Conservation (phyloP, 345 rosid species). For the Aquilaria sinensis region DNA sequence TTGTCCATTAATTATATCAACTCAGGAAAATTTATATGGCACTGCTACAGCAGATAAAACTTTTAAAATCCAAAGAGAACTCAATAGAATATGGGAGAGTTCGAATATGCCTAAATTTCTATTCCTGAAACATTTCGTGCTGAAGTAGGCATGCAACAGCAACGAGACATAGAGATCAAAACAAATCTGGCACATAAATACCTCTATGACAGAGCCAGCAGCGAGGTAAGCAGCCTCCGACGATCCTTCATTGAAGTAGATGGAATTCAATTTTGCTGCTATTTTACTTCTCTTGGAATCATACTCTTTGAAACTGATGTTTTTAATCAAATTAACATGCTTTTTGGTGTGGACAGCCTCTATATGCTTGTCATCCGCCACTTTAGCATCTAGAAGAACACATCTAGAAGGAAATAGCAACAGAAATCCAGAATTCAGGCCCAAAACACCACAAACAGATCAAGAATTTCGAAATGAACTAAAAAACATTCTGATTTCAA, state of each 20-base stretch:
- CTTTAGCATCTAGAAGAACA: slow-evolving; percentile 57
- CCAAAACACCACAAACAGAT: background rate
- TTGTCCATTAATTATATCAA: too few relatives aligned
- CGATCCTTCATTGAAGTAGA: slow-evolving; percentile 78
- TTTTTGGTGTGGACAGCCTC: slow-evolving; percentile 52
- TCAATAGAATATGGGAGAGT: too few relatives aligned
- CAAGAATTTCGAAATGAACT: background rate
- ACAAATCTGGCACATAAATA: slow-evolving; percentile 10
- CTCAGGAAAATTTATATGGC: too few relatives aligned
- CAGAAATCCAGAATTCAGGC: background rate
- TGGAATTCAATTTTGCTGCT: slow-evolving; percentile 64
- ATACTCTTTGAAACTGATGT: slow-evolving; percentile 52
- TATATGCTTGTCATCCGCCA: slow-evolving; percentile 58
- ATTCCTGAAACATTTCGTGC: too few relatives aligned
- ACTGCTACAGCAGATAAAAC: too few relatives aligned
- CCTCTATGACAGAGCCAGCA: slow-evolving; percentile 89
- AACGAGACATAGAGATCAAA: too few relatives aligned
- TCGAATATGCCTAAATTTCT: too few relatives aligned
- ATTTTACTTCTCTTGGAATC: slow-evolving; percentile 40
- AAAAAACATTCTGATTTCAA: background rate
- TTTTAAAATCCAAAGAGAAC: too few relatives aligned
- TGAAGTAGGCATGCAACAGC: too few relatives aligned
- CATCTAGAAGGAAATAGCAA: slow-evolving; percentile 44
- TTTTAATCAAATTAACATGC: slow-evolving; percentile 60
- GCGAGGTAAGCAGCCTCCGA: slow-evolving; percentile 83